Evolutionary conservation across 2,329 filamentous ascomycete species (phyloP), one percentile per base, ranked within the genome.

Genomic region (Colletotrichum truncatum): DNA sequence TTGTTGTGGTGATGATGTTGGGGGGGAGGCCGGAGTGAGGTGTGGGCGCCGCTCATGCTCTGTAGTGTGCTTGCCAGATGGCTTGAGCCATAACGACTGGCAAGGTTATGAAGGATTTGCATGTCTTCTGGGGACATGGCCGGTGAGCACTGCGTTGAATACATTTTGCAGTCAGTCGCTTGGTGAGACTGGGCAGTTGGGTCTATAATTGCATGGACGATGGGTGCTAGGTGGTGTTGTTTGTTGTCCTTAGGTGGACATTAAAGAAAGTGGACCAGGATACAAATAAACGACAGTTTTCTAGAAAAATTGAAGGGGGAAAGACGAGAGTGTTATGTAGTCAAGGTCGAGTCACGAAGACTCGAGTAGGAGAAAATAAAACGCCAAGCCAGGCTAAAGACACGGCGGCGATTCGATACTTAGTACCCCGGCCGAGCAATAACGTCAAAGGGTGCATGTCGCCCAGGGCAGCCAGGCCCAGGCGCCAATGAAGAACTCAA

Each of bases 121-220:
- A 58, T 21, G 32, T 66, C 64, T 30, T 64, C 59, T 3, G 51
- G 36, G 6, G 52, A 63, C 64, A 66, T 64, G 36, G 30, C 25
- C 21, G 32, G 21, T 6, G 45, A 21, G 26, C 25, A 21, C 10
- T 18, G 51, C 7, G 4, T 45, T 12, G 59, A 9, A 28, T 36
- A 28, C 64, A 66, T 66, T 11, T 51, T 21, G 14, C 25, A 28
- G 48, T 43, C 48, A 43, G 57, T 25, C 49, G 56, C 57, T 26
- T 28, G 16, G 23, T 30, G 25, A 43, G 32, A 41, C 62, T 38
- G 32, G 26, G 18, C 4, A 12, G n/a, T 6, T 8, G 28, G 12
- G 12, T 48, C 39, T 55, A 48, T 34, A 10, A n/a, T 55, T 4
- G 48, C 58, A 55, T 49, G 14, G 12, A 41, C n/a, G 12, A 18